phyloP scores from a whole-genome alignment of 768 basidiomycete species.

The Jaapia argillacea region DNA sequence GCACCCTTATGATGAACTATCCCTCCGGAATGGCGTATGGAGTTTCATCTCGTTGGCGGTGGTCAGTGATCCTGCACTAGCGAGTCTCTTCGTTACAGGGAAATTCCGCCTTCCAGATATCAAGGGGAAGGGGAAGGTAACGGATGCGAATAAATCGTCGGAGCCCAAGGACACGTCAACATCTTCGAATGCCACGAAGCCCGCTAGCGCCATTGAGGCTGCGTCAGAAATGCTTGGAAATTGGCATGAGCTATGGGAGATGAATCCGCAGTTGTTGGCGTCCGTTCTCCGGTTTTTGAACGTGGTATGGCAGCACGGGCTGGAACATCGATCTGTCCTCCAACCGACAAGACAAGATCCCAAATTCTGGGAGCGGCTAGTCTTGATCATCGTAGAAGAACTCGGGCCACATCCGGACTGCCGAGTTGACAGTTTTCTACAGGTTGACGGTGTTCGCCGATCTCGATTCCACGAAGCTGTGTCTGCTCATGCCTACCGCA shows the following conservation, averaged over 20 bases:
- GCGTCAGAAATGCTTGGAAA: slow-evolving; percentile 55
- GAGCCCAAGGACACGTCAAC: slow-evolving; percentile 17
- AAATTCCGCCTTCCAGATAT: slow-evolving; percentile 42
- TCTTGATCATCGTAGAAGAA: slow-evolving; percentile 53
- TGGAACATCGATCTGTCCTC: slow-evolving; percentile 58
- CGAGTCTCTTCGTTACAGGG: slow-evolving; percentile 69
- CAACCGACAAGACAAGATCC: slow-evolving; percentile 44
- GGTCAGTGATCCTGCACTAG: slow-evolving; percentile 80
- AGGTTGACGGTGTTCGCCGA: slow-evolving; percentile 37
- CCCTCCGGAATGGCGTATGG: slow-evolving; percentile 73
- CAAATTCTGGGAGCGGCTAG: slow-evolving; percentile 64
- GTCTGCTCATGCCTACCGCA: slow-evolving; percentile 56
- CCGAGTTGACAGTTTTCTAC: slow-evolving; percentile 35
- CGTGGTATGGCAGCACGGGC: slow-evolving; percentile 70
- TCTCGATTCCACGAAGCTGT: slow-evolving; percentile 54
- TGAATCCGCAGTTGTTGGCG: slow-evolving; percentile 66
- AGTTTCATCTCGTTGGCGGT: slow-evolving; percentile 72
- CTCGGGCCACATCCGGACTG: slow-evolving; percentile 70
- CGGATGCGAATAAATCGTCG: slow-evolving; percentile 10
- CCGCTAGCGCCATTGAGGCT: slow-evolving; percentile 52
- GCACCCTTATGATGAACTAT: slow-evolving; percentile 71
- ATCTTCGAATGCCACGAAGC: slow-evolving; percentile 19
- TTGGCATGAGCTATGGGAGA: slow-evolving; percentile 72
- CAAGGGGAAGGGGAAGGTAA: slow-evolving; percentile 28
- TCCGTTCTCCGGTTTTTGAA: slow-evolving; percentile 69